Conservation (phyloP, 345 rosid species). For the Euphorbia tirucalli region DNA sequence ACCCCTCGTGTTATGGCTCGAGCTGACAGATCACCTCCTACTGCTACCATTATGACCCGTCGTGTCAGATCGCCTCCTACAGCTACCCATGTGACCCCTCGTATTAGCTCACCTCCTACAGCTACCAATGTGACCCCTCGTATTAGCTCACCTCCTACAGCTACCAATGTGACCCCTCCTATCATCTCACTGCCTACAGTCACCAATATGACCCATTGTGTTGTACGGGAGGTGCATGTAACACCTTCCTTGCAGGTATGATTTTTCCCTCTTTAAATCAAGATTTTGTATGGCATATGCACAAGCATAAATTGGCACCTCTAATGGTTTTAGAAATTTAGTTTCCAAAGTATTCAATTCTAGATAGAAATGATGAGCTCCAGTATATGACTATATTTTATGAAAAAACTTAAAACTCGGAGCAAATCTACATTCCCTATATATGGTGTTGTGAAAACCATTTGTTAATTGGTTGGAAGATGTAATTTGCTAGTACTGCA, state of each 20-base stretch:
- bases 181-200: conserved; percentile 1
- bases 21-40: conserved; percentile 2
- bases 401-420: background rate
- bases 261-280: background rate
- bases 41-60: conserved; percentile 7
- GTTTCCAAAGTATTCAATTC: conserved; percentile 16
- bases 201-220: conserved; percentile 9
- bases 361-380: conserved; percentile 3
- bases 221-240: conserved; percentile 14
- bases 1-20: too few relatives aligned
- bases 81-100: conserved; percentile 17
- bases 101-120: conserved; percentile 1
- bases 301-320: background rate
- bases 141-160: background rate
- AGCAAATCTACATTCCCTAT: background rate
- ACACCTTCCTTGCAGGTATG: conserved; percentile 24
- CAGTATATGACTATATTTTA: background rate
- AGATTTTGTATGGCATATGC: background rate
- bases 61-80: background rate
- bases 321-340: conserved; percentile 4
- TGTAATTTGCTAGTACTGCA: background rate
- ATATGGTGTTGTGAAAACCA: background rate
- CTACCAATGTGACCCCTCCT: conserved; percentile 18
- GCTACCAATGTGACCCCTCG: conserved; percentile 10
- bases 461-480: background rate